Conservation (phyloP, 305 asterid genomes). For the Ajuga reptans region DNA sequence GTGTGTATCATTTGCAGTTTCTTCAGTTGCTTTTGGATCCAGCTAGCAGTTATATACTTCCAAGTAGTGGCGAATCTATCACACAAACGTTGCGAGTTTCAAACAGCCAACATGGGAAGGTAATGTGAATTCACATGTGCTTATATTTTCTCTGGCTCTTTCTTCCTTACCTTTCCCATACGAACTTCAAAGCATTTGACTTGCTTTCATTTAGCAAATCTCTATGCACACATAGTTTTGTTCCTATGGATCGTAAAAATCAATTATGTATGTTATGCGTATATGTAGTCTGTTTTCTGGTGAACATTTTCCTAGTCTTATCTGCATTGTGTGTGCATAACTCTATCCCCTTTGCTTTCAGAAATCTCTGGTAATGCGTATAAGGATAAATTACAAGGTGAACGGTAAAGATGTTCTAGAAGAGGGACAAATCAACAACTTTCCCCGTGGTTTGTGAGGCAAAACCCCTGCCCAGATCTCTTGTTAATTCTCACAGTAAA, state of each 20-base stretch:
- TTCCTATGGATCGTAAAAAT: not conserved
- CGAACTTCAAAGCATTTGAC: too few species aligned
- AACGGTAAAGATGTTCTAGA: constrained; percentile 66
- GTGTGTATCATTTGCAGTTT: constrained; percentile 47
- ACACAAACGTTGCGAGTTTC: constrained; percentile 67
- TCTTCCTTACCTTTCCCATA: not conserved
- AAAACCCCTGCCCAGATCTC: constrained; percentile 7
- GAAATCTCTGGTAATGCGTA: constrained; percentile 93
- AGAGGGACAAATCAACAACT: constrained; percentile 90
- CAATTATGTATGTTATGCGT: not conserved
- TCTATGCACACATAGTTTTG: too few species aligned
- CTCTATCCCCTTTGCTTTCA: constrained; percentile 31
- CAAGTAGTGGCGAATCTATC: constrained; percentile 49
- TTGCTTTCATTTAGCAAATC: too few species aligned
- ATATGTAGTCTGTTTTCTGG: not conserved
- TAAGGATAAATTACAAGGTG: constrained; percentile 69
- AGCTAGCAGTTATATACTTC: constrained; percentile 77
- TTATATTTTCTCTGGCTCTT: not conserved
- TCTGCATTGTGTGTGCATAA: not conserved
- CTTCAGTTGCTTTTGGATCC: constrained; percentile 96
- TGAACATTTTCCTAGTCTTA: not conserved
- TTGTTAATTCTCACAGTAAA: constrained; percentile 13
- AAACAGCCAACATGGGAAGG: constrained; percentile 93
- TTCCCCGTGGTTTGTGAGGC: constrained; percentile 69
- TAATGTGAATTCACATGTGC: constrained; percentile 23